Evolutionary conservation across 2,329 filamentous ascomycete species (phyloP).

Genomic region (Pseudocercospora cruenta): DNA sequence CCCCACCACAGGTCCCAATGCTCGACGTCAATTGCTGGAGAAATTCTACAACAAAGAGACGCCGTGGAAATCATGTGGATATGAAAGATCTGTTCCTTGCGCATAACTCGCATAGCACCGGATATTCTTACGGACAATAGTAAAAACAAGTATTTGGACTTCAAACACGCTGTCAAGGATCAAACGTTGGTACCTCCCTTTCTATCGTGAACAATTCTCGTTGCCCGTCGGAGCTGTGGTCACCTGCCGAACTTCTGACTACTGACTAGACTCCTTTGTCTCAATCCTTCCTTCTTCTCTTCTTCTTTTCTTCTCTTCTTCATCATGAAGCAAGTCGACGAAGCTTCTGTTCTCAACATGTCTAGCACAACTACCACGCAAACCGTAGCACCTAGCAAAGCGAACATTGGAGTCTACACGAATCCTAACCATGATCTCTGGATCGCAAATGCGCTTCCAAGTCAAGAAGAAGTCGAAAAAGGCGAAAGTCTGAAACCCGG

Average conservation of each 20-base stretch:
- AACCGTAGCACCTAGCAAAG: conserved; percentile 61
- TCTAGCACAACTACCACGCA: conserved; percentile 21
- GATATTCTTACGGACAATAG: conserved; percentile 12
- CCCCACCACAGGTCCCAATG: conserved; percentile 7
- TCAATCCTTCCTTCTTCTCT: not conserved
- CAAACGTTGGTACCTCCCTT: conserved; percentile 3
- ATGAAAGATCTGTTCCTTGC: conserved; percentile 4
- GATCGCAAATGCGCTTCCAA: conserved; percentile 78
- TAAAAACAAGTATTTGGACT: conserved; percentile 4
- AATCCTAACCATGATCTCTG: conserved; percentile 91
- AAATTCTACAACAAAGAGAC: conserved; percentile 6
- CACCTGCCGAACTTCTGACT: conserved; percentile 13
- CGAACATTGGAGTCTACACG: conserved; percentile 95
- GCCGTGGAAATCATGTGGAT: not conserved
- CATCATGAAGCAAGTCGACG: conserved; percentile 21
- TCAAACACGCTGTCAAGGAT: not conserved
- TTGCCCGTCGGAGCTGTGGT: conserved; percentile 15
- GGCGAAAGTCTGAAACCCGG: conserved; percentile 73
- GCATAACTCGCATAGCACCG: conserved; percentile 1
- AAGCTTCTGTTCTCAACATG: conserved; percentile 20
- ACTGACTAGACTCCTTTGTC: not conserved
- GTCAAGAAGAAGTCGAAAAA: conserved; percentile 71
- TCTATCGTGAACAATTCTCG: conserved; percentile 2
- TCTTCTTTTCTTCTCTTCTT: conserved; percentile 4
- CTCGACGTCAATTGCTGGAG: conserved; percentile 16